Percentiles rank a stretch among this genome's conserved stretches.
These are phyloP conservation scores for Apiotrichum brassicae DNA, from an alignment of 1,284 basidiomycete species.

Conservation along the genomic window DNA sequence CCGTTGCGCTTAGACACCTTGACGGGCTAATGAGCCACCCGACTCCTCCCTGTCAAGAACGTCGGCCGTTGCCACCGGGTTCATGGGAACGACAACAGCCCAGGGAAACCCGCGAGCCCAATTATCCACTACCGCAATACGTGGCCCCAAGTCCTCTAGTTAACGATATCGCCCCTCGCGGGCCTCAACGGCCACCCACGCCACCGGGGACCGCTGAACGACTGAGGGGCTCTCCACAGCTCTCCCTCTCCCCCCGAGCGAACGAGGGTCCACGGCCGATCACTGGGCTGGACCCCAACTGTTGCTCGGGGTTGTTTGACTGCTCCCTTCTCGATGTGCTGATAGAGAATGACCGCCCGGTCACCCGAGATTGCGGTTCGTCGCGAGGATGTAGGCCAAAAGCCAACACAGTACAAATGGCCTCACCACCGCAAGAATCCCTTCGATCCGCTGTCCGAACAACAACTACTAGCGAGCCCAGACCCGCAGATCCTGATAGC, in stretches of 20 bases:
- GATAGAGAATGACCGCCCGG: neutral
- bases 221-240: no score
- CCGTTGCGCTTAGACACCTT: neutral
- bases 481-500: neutral
- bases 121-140: neutral
- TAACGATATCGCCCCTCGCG: no score
- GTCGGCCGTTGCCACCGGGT: no score
- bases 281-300: conserved; percentile 1
- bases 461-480: neutral
- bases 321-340: neutral
- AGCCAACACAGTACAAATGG: neutral
- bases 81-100: neutral
- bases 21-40: neutral
- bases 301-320: conserved; percentile 8
- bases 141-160: no score
- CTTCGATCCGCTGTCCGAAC: neutral
- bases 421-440: neutral
- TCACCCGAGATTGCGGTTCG: neutral
- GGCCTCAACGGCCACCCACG: no score
- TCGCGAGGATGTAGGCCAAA: neutral
- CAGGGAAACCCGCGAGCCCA: neutral
- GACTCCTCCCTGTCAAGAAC: no score
- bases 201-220: no score
- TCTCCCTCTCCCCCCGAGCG: no score
- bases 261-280: no score